These are phyloP conservation scores for Leptographium wingfieldii DNA, from an alignment of 2,329 filamentous ascomycete genomes.

Conservation along the genomic window DNA sequence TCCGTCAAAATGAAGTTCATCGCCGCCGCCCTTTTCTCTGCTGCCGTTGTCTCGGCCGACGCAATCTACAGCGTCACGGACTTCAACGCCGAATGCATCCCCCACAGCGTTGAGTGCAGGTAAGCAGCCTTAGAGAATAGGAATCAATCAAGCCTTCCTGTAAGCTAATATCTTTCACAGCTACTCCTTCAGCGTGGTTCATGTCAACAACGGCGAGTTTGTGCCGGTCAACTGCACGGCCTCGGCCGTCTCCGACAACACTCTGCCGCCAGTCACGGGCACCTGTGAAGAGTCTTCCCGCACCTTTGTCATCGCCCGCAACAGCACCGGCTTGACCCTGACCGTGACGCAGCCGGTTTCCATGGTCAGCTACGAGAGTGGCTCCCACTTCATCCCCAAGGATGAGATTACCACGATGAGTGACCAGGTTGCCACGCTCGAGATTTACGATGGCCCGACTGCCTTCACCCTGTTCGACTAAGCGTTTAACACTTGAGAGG, in stretches of 20 bases:
- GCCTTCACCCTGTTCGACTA: background rate
- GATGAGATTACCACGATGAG: background rate
- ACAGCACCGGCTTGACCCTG: background rate
- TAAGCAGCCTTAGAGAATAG: background rate
- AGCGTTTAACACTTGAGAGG: background rate
- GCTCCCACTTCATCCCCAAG: background rate
- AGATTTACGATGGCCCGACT: background rate
- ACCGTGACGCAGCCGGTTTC: background rate
- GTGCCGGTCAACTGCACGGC: background rate
- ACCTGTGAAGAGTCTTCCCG: background rate
- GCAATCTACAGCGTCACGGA: background rate
- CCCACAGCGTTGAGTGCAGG: background rate
- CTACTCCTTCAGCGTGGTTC: background rate
- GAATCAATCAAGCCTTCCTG: background rate
- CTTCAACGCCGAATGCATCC: background rate
- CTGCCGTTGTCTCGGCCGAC: background rate
- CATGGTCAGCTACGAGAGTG: background rate
- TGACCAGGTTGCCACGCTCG: background rate
- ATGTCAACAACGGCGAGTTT: background rate
- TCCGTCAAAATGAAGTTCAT: background rate
- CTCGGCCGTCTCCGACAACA: background rate
- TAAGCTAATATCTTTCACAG: background rate
- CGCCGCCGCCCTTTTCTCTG: background rate
- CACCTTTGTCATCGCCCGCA: background rate
- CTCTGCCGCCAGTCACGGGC: background rate